A percentile compares a stretch with the other conserved stretches of the same genome.
phyloP scores from a whole-genome alignment of 129 eudicot genomes.

The Centaurea solstitialis region DNA sequence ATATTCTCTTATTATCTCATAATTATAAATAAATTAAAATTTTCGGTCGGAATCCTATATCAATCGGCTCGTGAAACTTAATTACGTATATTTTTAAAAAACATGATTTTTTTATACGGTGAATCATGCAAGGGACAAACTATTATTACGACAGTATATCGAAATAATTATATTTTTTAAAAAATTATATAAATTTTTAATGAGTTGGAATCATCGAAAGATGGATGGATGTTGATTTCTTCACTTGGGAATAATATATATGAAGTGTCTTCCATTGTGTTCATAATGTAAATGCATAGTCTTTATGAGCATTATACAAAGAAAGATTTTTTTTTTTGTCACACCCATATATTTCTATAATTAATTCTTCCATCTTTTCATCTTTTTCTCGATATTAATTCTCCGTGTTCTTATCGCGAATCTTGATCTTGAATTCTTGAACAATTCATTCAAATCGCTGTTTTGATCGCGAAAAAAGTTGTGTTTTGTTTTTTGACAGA shows the following conservation, averaged over 20 bases:
- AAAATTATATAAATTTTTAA: constrained; percentile 26
- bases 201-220: constrained; percentile 49
- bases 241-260: constrained; percentile 51
- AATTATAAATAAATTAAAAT: constrained; percentile 12
- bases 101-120: not conserved
- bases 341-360: constrained; percentile 17
- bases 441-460: not conserved
- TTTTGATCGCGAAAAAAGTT: not conserved
- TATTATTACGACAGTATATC: not conserved
- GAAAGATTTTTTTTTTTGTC: not conserved
- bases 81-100: not conserved
- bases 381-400: not conserved
- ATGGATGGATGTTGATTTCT: constrained; percentile 35
- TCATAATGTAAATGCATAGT: constrained; percentile 23
- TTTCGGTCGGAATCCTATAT: constrained; percentile 11
- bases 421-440: constrained; percentile 20
- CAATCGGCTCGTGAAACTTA: constrained; percentile 26
- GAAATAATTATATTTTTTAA: not conserved
- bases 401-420: constrained; percentile 22
- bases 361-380: not conserved
- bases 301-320: constrained; percentile 20
- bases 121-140: constrained; percentile 28
- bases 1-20: constrained; percentile 33
- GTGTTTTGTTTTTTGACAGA: not conserved
- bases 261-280: constrained; percentile 37